Evolutionary conservation across 2,329 filamentous ascomycete genomes (phyloP), one percentile per base, ranked within the genome.

Genomic region (Stemphylium beticola): DNA sequence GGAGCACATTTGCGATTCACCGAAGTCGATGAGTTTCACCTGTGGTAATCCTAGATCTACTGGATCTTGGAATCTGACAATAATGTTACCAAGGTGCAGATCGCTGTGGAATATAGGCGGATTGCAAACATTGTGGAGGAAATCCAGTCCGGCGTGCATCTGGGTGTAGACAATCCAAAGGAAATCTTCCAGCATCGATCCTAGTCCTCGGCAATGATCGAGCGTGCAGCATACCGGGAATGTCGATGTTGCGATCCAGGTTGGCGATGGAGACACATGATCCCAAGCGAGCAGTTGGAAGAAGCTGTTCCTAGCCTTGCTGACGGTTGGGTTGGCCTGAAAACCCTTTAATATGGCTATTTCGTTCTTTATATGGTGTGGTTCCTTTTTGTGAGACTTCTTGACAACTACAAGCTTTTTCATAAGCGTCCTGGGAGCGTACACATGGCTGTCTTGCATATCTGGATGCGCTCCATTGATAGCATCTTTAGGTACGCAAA

Each of bases 101-200:
- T 52, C 40, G 17, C 38, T 18, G 24, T 57, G 49, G 5, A 20
- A 34, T n/a, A 57, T 44, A 4, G 43, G 24, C 32, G 49, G 53
- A 2, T 49, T 29, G 33, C 49, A 57, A 15, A 32, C 17, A 10
- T 38, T 37, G 36, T 57, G 39, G 7, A 57, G 33, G 15, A 57
- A 57, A 4, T 45, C 20, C 4, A 57, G 34, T 10, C 29, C 39
- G 24, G 34, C 17, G 1, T 39, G 36, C 15, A 53, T 29, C n/a
- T 57, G 49, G n/a, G 32, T 42, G 17, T 40, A 50, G 3, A 45
- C 9, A n/a, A 49, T 34, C 54, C 49, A 50, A 9, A 49, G n/a
- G 9, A 57, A 42, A 7, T 38, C 33, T 29, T 57, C 45, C 1
- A 49, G 44, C 33, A 57, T 48, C 2, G 2, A 15, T 29, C 40